Evolutionary conservation across 2,329 filamentous ascomycete genomes (phyloP).

Genomic region (Colletotrichum paranaense): DNA sequence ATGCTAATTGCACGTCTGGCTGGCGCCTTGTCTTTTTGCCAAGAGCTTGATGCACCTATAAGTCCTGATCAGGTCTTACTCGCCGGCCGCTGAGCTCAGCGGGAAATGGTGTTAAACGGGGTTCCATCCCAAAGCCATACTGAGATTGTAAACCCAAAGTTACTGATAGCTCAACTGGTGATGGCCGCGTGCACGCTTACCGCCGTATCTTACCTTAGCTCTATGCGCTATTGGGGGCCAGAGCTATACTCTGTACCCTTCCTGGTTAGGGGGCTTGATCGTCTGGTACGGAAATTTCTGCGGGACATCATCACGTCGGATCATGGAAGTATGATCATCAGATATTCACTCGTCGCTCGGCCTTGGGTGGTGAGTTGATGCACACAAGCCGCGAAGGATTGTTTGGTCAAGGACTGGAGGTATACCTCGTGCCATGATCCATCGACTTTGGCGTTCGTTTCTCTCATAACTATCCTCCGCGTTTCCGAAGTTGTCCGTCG

Average conservation of each 20-base stretch:
- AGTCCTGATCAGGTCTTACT: no score
- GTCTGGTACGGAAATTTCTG: slow-evolving; percentile 1
- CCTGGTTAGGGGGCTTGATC: background rate
- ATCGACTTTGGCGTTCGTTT: background rate
- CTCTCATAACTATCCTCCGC: background rate
- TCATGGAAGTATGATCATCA: slow-evolving; percentile 3
- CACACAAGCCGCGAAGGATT: no score
- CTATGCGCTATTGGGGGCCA: background rate
- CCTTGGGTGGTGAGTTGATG: background rate
- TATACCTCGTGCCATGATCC: no score
- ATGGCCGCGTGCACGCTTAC: slow-evolving; percentile 11
- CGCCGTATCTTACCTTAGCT: background rate
- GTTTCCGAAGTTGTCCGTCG: background rate
- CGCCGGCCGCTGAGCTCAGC: no score
- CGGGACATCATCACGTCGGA: slow-evolving; percentile 11
- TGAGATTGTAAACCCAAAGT: background rate
- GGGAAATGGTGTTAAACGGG: no score
- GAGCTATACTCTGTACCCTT: background rate
- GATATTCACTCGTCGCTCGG: background rate
- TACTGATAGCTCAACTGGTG: background rate
- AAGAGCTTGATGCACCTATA: background rate
- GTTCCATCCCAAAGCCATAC: no score
- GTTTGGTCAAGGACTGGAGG: no score
- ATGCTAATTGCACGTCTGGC: background rate
- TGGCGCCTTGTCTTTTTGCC: background rate